Evolutionary conservation across 768 basidiomycete species (phyloP).

Genomic region (Mycena floridula): DNA sequence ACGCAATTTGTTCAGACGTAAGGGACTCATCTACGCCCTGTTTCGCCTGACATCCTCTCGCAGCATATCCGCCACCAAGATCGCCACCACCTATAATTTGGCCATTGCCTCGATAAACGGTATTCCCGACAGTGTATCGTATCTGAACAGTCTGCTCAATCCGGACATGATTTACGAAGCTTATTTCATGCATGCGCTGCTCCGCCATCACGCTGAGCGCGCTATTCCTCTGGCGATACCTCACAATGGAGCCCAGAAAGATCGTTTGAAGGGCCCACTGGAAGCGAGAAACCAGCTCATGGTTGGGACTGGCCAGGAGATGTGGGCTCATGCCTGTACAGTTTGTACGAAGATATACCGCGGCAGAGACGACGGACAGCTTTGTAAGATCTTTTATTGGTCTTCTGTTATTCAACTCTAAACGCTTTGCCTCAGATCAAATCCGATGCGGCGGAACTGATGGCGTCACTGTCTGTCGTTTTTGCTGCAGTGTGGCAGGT

Average conservation of each 20-base stretch:
- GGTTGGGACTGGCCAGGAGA: conserved; percentile 4
- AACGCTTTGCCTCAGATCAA: neutral
- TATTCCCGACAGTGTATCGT: too few species aligned
- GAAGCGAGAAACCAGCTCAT: conserved; percentile 5
- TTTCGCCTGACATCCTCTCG: too few species aligned
- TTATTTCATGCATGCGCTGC: neutral
- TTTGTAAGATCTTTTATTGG: neutral
- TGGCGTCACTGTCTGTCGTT: neutral
- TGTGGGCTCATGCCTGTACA: conserved; percentile 7
- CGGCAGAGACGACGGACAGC: conserved; percentile 2
- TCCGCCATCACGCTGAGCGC: neutral
- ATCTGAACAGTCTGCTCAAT: too few species aligned
- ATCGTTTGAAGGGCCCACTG: neutral
- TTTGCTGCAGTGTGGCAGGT: neutral
- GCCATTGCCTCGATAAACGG: neutral
- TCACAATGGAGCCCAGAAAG: neutral
- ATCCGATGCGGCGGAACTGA: neutral
- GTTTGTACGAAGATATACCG: conserved; percentile 4
- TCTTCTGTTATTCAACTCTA: neutral
- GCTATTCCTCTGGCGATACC: neutral
- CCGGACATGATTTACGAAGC: neutral
- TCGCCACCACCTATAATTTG: too few species aligned
- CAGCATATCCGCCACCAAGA: too few species aligned
- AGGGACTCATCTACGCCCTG: too few species aligned
- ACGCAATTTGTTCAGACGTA: too few species aligned